Conservation (phyloP, 345 rosid species). For the Kandelia obovata region DNA sequence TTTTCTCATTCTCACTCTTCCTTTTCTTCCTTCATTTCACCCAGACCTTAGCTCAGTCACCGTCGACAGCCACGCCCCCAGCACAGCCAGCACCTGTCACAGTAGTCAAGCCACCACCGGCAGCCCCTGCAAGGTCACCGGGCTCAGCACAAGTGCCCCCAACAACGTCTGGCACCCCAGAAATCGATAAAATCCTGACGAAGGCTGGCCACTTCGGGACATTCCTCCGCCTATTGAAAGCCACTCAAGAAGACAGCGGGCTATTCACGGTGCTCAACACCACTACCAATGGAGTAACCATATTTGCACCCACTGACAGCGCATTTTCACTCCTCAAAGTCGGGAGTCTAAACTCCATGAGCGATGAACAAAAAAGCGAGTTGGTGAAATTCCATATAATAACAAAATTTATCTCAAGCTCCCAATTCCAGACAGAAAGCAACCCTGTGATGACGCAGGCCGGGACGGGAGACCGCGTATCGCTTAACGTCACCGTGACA, state of each 20-base stretch:
- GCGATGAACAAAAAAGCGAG: constrained; percentile 33
- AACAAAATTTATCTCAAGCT: constrained; percentile 26
- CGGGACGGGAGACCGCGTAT: constrained; percentile 28
- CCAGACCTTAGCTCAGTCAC: constrained; percentile 6
- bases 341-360: constrained; percentile 21
- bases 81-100: not conserved
- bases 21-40: constrained; percentile 1
- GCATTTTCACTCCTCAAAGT: constrained; percentile 25
- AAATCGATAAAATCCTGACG: not conserved
- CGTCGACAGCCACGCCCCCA: not conserved
- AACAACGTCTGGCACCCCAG: not conserved
- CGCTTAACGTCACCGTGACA: constrained; percentile 31
- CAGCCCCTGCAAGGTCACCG: not conserved
- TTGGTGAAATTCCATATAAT: constrained; percentile 41
- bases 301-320: constrained; percentile 26
- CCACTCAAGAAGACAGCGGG: constrained; percentile 17
- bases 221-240: constrained; percentile 22
- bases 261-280: constrained; percentile 20
- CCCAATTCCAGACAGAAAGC: constrained; percentile 46
- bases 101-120: not conserved
- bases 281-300: constrained; percentile 29
- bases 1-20: not conserved
- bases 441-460: constrained; percentile 44
- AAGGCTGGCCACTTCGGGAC: constrained; percentile 22
- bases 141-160: not conserved